Evolutionary conservation across 2,329 filamentous ascomycete species (phyloP), one percentile per base, ranked within the genome.

Genomic region (Aspergillus sp.): DNA sequence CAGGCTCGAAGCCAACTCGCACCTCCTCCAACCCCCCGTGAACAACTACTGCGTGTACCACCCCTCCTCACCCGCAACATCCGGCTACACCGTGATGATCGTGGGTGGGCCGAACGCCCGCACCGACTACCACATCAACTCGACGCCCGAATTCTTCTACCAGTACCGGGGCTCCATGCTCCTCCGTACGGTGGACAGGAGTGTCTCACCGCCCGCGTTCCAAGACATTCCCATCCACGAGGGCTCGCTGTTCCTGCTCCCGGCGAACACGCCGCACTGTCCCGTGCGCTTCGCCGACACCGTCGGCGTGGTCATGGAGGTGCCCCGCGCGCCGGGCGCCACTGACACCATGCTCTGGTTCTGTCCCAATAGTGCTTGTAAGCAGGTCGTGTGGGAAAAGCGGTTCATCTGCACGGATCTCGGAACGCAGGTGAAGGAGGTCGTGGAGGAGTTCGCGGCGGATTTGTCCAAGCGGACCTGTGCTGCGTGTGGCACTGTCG

Each of bases 1-100:
- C 35, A 96, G 92, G 93, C 86, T 99, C 38, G 82, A 90, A 65
- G 84, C 92, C 70, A 97, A 97, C 74, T 87, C 88, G 0, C 92
- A 97, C 70, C 86, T 97, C 56, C 84, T 96, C 52, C 85, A 96
- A 71, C 94, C 94, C 0, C 94, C 94, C 1, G 86, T 97, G 67
- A 96, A 96, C 77, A 97, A 97, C 77, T 95, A 94, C 79, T 96
- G 92, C 76, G 90, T 97, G 65, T 95, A 96, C 77, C 88, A 95
- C 69, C 68, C 70, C 3, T 71, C 72, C 36, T 69, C 66, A 5
- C 65, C 68, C 79, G 89, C 93, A 60, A 94, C 96, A 56, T 89
- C 92, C 67, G 94, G 94, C 26, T 92, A 95, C 71, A 97, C 96
- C 66, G 91, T 92, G 57, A 77, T 77, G 88, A 91, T 96, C 64